Percentiles rank a stretch among this genome's conserved stretches.
Conservation (phyloP, 176 grass and related monocot genomes). For the Oropetium thomaeum region DNA sequence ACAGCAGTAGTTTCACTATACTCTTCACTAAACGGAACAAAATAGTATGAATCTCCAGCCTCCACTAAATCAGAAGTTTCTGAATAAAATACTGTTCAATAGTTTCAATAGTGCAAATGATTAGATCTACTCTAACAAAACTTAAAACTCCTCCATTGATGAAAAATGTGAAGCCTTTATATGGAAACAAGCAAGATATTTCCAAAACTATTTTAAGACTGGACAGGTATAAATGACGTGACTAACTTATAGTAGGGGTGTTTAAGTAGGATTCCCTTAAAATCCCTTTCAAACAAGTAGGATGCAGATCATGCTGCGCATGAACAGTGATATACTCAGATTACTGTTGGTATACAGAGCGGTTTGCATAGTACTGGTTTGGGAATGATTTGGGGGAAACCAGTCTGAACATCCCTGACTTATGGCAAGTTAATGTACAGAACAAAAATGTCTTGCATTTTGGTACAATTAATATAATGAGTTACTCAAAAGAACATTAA, state of each 20-base stretch:
- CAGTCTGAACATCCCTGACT: neutral
- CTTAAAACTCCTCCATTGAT: neutral
- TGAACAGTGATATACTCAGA: neutral
- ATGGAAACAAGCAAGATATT: slow-evolving; percentile 4
- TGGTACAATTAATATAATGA: neutral
- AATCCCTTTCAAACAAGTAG: neutral
- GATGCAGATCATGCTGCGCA: neutral
- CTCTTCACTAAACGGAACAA: neutral
- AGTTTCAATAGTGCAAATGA: neutral
- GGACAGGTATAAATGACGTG: neutral
- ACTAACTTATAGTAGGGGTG: neutral
- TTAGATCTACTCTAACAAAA: neutral
- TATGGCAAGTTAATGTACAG: neutral
- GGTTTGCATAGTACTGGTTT: neutral
- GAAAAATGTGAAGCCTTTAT: neutral
- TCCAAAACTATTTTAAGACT: neutral
- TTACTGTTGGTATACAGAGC: neutral
- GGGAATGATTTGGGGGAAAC: neutral
- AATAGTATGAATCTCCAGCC: slow-evolving; percentile 8
- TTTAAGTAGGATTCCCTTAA: neutral
- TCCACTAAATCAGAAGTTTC: neutral
- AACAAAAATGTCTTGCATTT: slow-evolving; percentile 1
- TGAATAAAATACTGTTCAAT: slow-evolving; percentile 2
- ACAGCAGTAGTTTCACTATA: neutral
- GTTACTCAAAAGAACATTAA: neutral